These are phyloP conservation scores for Penicillium samsonianum DNA, from an alignment of 495 filamentous ascomycete genomes.

Conservation along the genomic window DNA sequence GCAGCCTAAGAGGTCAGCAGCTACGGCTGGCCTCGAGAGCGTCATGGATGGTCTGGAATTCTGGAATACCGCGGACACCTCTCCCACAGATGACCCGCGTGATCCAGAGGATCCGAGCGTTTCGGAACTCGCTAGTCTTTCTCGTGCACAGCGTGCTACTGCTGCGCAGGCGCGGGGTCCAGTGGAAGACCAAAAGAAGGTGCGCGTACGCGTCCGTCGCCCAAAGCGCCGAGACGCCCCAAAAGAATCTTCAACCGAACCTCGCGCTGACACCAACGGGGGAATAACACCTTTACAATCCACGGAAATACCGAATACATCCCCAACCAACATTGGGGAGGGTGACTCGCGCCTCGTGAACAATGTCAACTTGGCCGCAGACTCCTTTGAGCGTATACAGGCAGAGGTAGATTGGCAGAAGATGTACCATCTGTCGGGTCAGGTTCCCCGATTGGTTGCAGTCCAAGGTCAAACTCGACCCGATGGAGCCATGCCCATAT, in stretches of 20 bases:
- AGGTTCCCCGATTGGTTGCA: conserved; percentile 91
- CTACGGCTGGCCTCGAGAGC: conserved; percentile 39
- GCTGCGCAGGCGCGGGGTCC: conserved; percentile 10
- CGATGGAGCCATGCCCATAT: conserved; percentile 83
- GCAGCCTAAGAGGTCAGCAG: conserved; percentile 19
- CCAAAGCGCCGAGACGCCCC: conserved; percentile 33
- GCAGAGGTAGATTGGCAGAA: conserved; percentile 83
- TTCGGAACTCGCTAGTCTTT: conserved; percentile 24
- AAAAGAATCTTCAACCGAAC: conserved; percentile 18
- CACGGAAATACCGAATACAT: conserved; percentile 23
- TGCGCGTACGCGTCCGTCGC: conserved; percentile 36
- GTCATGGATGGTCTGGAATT: conserved; percentile 42
- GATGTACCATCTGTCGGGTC: conserved; percentile 90
- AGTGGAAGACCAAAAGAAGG: conserved; percentile 25
- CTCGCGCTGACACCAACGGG: conserved; percentile 7
- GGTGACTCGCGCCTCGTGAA: conserved; percentile 79
- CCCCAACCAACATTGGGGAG: conserved; percentile 60
- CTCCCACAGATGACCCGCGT: conserved; percentile 16
- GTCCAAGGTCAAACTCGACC: conserved; percentile 73
- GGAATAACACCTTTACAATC: neutral
- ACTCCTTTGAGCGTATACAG: conserved; percentile 68
- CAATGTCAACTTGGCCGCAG: conserved; percentile 59
- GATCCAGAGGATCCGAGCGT: conserved; percentile 28
- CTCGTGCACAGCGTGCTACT: conserved; percentile 17
- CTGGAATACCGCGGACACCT: conserved; percentile 14